Base-by-base conservation (phyloP, 805 yeast genomes). In the Schwanniomyces sp. region DNA sequence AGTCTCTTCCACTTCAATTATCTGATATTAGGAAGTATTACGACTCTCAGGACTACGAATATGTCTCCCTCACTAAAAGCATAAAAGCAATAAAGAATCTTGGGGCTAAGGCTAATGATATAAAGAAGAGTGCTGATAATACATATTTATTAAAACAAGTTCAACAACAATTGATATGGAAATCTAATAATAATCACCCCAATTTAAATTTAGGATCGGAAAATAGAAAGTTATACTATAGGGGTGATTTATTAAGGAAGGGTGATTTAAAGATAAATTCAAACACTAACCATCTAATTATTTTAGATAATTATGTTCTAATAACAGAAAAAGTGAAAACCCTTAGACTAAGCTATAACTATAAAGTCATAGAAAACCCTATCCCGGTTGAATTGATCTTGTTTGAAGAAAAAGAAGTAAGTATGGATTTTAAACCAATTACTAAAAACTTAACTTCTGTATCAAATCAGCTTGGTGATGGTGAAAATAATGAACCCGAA, bases 261-360 rank as follows among this genome's bases (percentile, higher is more conserved):
- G 82, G 88, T 11, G 94, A 86, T 42, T 68, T 82, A 56, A 80
- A 83, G 70, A 69, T 83, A 27, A 85, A 84, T 34, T 74, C 86
- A 34, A 67, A 72, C 7, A 69, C 76, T 0, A 67, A 66, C 41
- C 76, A 80, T 52, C 56, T 86, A 21, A 79, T 88, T 16, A 65
- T 89, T 26, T 65, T 89, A 44, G 96, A 89, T 59, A 87, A 89
- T 57, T 87, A 75, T 55, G 64, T 89, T 39, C 58, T 89, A 28
- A 76, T 89, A 1, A 84, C 88, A 0, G 85, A 88, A 36, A 74
- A 74, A 41, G 63, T 78, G 2, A 70, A 71, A 7, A 78, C 75
- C 40, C 77, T 70, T 28, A 58, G 54, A 39, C 36, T 29, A 24
- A 52, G 54, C 14, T 45, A 50, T 40, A 74, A 51, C 11, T 69